phyloP scores from a whole-genome alignment of 2,329 filamentous ascomycete species.

The Xylariomycetidae sp. region DNA sequence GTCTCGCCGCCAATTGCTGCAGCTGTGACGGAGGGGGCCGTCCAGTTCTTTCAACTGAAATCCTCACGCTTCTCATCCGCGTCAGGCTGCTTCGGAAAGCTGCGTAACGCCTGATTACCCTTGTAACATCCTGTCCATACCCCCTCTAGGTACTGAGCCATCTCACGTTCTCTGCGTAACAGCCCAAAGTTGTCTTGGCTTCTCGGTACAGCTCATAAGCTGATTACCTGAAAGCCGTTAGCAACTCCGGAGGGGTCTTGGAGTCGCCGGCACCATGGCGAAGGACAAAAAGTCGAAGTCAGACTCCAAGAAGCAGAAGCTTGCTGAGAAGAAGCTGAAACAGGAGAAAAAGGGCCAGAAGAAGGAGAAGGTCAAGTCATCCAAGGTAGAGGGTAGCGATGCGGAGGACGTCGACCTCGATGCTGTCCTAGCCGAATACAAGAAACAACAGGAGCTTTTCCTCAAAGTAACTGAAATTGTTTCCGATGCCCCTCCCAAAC shows the following conservation, averaged over 20 bases:
- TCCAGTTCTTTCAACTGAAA: no score
- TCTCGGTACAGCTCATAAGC: no score
- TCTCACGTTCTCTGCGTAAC: not conserved
- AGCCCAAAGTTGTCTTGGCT: not conserved
- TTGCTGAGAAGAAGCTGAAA: constrained; percentile 64
- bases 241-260: no score
- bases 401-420: constrained; percentile 91
- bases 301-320: constrained; percentile 39
- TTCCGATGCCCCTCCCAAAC: constrained; percentile 63
- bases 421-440: constrained; percentile 86
- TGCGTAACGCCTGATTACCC: no score
- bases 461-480: constrained; percentile 84
- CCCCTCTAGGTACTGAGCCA: no score
- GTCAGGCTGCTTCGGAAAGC: no score
- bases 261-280: constrained; percentile 28
- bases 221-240: no score
- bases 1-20: no score
- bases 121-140: no score
- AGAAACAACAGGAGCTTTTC: constrained; percentile 87
- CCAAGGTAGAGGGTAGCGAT: constrained; percentile 75
- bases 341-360: constrained; percentile 88
- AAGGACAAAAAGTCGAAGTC: constrained; percentile 39
- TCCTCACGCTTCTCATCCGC: no score
- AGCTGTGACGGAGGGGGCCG: no score
- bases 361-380: constrained; percentile 65